Evolutionary conservation across 73 alveolate genomes (phyloP).

Genomic region (Paramecium sonneborni): DNA sequence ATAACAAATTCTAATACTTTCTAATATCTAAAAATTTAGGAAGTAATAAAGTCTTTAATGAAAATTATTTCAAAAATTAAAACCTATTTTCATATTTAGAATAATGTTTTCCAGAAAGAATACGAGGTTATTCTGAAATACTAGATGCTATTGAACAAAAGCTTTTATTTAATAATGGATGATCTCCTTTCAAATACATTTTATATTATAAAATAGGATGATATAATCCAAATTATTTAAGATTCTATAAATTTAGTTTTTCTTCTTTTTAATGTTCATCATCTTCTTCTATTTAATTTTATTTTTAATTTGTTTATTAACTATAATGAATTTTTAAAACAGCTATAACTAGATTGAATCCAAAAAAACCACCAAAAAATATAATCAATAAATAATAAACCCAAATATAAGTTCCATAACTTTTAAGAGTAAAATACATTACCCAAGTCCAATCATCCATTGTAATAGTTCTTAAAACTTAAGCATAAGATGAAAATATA

Average conservation of each 20-base stretch:
- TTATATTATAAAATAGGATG: background rate
- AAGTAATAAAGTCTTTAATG: background rate
- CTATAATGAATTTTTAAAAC: background rate
- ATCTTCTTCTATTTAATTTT: background rate
- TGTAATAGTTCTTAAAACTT: background rate
- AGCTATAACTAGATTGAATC: background rate
- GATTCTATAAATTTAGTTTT: background rate
- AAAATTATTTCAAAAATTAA: background rate
- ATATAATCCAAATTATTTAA: background rate
- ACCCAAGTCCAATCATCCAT: slow-evolving; percentile 41
- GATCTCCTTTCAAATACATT: background rate
- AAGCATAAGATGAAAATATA: background rate
- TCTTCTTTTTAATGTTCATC: background rate
- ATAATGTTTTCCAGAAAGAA: background rate
- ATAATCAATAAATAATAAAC: background rate
- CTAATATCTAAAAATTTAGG: background rate
- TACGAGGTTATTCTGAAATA: background rate
- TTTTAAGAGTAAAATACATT: background rate
- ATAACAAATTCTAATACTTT: background rate
- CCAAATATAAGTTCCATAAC: background rate
- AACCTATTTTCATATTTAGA: background rate
- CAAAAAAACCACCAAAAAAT: background rate
- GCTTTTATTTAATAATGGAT: background rate
- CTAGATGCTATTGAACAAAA: background rate
- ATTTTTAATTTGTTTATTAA: background rate